Conservation (phyloP, 345 rosid genomes). For the Euclidium syriacum region DNA sequence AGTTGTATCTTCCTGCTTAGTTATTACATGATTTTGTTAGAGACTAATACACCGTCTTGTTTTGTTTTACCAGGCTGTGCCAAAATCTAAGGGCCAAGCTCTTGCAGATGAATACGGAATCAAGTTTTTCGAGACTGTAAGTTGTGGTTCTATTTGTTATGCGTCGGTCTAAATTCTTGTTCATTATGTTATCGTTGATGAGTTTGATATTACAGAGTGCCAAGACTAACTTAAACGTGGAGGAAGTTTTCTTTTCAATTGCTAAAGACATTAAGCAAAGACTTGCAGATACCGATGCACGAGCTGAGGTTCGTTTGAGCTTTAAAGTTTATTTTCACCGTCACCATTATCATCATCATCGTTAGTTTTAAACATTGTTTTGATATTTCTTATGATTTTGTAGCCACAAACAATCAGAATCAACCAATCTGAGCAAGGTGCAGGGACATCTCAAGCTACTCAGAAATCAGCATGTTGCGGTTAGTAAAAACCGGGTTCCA, state of each 20-base stretch:
- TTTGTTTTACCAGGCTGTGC: constrained; percentile 63
- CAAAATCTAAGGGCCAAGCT: constrained; percentile 92
- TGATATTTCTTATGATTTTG: constrained; percentile 10
- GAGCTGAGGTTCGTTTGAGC: constrained; percentile 51
- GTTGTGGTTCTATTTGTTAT: constrained; percentile 26
- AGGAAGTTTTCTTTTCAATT: constrained; percentile 85
- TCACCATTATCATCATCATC: constrained; percentile 7
- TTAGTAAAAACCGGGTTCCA: constrained; percentile 20
- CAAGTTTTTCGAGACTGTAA: constrained; percentile 92
- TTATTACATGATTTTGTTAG: neutral
- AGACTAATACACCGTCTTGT: neutral
- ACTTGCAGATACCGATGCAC: constrained; percentile 70
- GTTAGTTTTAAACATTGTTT: too few relatives aligned
- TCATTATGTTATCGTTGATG: constrained; percentile 15
- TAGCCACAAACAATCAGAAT: constrained; percentile 76
- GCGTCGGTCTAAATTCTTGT: neutral
- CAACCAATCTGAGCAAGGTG: constrained; percentile 60
- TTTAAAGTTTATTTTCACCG: neutral
- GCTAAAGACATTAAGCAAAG: constrained; percentile 81
- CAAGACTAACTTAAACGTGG: constrained; percentile 78
- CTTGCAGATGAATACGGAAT: constrained; percentile 97
- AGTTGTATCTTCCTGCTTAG: neutral
- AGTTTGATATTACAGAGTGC: constrained; percentile 57
- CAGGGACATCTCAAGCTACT: constrained; percentile 57
- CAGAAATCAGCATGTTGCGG: constrained; percentile 84